Conservation (phyloP, 805 yeast genomes). For the Clavispora vitiphila region DNA sequence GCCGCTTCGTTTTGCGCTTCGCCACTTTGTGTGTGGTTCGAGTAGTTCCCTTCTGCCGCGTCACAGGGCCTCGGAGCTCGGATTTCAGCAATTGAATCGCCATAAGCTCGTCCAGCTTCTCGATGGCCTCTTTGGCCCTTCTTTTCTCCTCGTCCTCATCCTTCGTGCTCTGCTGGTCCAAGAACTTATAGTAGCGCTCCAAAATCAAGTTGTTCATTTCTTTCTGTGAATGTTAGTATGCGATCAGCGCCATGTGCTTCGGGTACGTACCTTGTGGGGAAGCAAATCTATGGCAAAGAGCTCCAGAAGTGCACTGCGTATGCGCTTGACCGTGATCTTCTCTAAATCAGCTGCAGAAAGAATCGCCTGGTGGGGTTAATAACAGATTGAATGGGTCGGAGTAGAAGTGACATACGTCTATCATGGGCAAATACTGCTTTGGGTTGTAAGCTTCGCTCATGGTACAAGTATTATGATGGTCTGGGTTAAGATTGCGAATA, state of each 20-base stretch:
- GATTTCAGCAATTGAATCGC: constrained; percentile 47
- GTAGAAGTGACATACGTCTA: constrained; percentile 12
- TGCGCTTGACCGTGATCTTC: constrained; percentile 63
- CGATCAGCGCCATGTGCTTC: neutral
- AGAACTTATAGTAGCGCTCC: constrained; percentile 47
- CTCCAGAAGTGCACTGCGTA: constrained; percentile 68
- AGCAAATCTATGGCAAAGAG: constrained; percentile 54
- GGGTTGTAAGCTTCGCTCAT: constrained; percentile 3
- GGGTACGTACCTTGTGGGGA: constrained; percentile 36
- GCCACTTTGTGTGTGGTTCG: constrained; percentile 9
- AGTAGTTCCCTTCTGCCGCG: constrained; percentile 11
- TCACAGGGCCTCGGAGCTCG: constrained; percentile 16
- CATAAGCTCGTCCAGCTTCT: constrained; percentile 44
- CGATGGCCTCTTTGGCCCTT: constrained; percentile 30
- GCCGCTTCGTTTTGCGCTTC: constrained; percentile 5
- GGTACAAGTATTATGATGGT: neutral
- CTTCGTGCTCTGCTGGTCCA: constrained; percentile 25
- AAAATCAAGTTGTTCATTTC: constrained; percentile 57
- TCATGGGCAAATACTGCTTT: constrained; percentile 11
- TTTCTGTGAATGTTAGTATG: constrained; percentile 35
- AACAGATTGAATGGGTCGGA: neutral
- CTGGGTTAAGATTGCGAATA: neutral
- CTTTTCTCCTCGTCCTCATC: constrained; percentile 14
- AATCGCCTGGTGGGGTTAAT: constrained; percentile 50
- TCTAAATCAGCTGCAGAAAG: constrained; percentile 66